Evolutionary conservation across 345 rosid species (phyloP).

Genomic region (Brassica juncea): DNA sequence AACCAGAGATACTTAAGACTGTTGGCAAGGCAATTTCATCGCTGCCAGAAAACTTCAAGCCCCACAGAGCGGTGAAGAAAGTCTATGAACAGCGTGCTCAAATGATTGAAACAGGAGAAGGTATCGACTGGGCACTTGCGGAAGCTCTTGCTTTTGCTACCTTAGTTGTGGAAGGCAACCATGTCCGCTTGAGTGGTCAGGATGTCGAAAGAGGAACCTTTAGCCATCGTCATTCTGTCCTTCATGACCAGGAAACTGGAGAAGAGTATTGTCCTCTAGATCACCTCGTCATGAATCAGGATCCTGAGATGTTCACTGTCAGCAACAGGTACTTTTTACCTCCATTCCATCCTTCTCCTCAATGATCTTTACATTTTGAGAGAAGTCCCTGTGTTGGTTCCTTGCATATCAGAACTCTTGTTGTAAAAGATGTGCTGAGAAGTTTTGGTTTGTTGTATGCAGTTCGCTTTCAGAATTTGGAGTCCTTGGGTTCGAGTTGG

Average conservation of each 20-base stretch:
- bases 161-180: slow-evolving; percentile 80
- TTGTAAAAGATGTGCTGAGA: neutral
- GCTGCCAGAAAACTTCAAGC: slow-evolving; percentile 70
- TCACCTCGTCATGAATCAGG: slow-evolving; percentile 64
- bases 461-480: slow-evolving; percentile 87
- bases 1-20: slow-evolving; percentile 80
- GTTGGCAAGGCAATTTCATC: slow-evolving; percentile 74
- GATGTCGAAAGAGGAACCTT: slow-evolving; percentile 93
- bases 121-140: slow-evolving; percentile 84
- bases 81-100: slow-evolving; percentile 74
- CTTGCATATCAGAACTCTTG: neutral
- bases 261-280: slow-evolving; percentile 76
- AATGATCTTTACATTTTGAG: neutral
- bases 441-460: slow-evolving; percentile 30
- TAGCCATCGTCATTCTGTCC: slow-evolving; percentile 73
- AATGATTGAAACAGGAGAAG: slow-evolving; percentile 80
- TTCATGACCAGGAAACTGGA: slow-evolving; percentile 81
- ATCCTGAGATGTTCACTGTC: slow-evolving; percentile 83
- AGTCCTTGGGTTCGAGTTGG: slow-evolving; percentile 82
- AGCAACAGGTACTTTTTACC: slow-evolving; percentile 62
- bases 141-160: slow-evolving; percentile 87
- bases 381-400: neutral
- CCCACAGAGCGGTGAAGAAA: slow-evolving; percentile 77
- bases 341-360: neutral
- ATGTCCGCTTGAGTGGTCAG: slow-evolving; percentile 87